These are phyloP conservation scores for Diaporthe ampelina DNA, from an alignment of 2,329 filamentous ascomycete genomes.

Conservation along the genomic window DNA sequence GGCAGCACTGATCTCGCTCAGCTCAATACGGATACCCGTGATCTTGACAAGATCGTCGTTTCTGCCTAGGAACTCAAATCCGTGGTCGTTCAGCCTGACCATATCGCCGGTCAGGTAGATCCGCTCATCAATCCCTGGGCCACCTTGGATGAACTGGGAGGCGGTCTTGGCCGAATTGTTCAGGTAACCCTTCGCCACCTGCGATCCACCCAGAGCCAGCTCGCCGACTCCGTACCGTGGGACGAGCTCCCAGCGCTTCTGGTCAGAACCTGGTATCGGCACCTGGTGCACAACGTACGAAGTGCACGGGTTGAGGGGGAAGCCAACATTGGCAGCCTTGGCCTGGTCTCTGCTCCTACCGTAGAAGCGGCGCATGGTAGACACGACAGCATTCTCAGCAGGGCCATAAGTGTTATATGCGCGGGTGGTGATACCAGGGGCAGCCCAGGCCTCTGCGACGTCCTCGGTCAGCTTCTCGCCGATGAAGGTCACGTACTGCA, in stretches of 20 bases:
- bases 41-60: constrained; percentile 43
- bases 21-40: constrained; percentile 41
- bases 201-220: constrained; percentile 39
- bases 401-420: constrained; percentile 36
- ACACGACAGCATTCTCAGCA: constrained; percentile 44
- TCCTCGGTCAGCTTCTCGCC: constrained; percentile 52
- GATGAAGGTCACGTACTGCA: constrained; percentile 49
- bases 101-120: constrained; percentile 45
- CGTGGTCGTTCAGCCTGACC: constrained; percentile 39
- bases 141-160: constrained; percentile 41
- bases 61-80: constrained; percentile 44
- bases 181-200: constrained; percentile 43
- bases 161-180: constrained; percentile 33
- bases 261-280: constrained; percentile 12
- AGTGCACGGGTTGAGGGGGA: constrained; percentile 25
- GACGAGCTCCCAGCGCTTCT: constrained; percentile 28
- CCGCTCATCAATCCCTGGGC: constrained; percentile 28
- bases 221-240: constrained; percentile 35
- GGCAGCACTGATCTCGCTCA: constrained; percentile 48
- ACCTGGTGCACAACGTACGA: constrained; percentile 32
- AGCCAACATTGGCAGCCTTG: constrained; percentile 52
- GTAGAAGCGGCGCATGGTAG: constrained; percentile 44
- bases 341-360: constrained; percentile 42
- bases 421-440: constrained; percentile 48
- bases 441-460: constrained; percentile 53